phyloP scores from a whole-genome alignment of 2,329 filamentous ascomycete species.

The Diaporthe helianthi region DNA sequence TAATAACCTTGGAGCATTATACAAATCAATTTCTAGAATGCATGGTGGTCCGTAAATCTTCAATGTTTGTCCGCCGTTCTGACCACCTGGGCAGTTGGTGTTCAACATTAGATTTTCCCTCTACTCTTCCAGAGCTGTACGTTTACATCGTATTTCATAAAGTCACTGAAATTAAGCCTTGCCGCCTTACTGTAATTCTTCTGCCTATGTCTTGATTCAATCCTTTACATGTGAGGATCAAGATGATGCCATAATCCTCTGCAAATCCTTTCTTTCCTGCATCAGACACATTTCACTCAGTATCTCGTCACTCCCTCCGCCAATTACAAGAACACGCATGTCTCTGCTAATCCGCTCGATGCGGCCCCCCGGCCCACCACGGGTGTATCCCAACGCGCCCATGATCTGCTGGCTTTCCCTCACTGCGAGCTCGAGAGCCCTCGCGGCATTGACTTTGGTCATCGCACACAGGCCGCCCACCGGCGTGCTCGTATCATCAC shows the following conservation, averaged over 20 bases:
- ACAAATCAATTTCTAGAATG: too few relatives aligned
- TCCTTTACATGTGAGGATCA: background rate
- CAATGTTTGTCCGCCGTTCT: too few relatives aligned
- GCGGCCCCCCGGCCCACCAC: slow-evolving; percentile 41
- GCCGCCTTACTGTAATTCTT: background rate
- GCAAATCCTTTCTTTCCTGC: slow-evolving; percentile 7
- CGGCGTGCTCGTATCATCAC: background rate
- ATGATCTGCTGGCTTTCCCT: slow-evolving; percentile 54
- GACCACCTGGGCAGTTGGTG: too few relatives aligned
- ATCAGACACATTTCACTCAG: slow-evolving; percentile 44
- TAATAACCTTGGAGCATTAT: too few relatives aligned
- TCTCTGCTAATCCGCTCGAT: slow-evolving; percentile 54
- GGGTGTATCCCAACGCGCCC: slow-evolving; percentile 53
- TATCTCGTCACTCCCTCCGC: slow-evolving; percentile 56
- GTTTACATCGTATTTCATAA: too few relatives aligned
- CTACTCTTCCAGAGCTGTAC: too few relatives aligned
- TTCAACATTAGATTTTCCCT: too few relatives aligned
- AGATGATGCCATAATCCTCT: background rate
- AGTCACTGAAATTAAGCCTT: too few relatives aligned
- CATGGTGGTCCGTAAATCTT: background rate
- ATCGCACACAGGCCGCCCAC: slow-evolving; percentile 2
- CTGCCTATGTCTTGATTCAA: background rate
- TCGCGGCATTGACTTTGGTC: slow-evolving; percentile 11
- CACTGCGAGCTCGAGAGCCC: slow-evolving; percentile 43
- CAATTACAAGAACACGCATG: slow-evolving; percentile 53